phyloP scores from a whole-genome alignment of 2,329 filamentous ascomycete species.

The Xylaria sp. region DNA sequence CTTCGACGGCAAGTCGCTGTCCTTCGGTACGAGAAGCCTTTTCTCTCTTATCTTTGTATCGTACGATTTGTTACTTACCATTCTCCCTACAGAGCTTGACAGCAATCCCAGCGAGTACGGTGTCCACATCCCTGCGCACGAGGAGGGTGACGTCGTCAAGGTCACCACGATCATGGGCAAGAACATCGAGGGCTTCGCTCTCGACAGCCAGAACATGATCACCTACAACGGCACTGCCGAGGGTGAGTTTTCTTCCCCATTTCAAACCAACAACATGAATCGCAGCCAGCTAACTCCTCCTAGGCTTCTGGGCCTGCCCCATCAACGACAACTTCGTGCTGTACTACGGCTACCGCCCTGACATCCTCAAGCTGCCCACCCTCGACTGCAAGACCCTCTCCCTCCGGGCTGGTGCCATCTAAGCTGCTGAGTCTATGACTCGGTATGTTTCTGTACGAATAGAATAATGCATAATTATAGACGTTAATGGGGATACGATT shows the following conservation, averaged over 20 bases:
- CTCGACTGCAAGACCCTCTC: conserved; percentile 6
- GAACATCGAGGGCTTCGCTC: conserved; percentile 17
- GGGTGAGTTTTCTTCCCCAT: not conserved
- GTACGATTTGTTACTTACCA: not conserved
- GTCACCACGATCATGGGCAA: conserved; percentile 14
- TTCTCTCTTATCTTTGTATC: not conserved
- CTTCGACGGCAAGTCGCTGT: conserved; percentile 14
- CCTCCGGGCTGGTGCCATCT: conserved; percentile 4
- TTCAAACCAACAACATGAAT: not conserved
- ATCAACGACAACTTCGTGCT: conserved; percentile 20
- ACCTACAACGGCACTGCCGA: conserved; percentile 16
- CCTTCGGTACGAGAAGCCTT: conserved; percentile 17
- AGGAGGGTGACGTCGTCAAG: conserved; percentile 13
- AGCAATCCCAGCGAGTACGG: conserved; percentile 8
- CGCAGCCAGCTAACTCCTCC: not conserved
- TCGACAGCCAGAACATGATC: conserved; percentile 11
- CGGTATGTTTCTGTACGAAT: not conserved
- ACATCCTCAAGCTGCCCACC: conserved; percentile 9
- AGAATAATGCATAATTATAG: not conserved
- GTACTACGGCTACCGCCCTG: conserved; percentile 18
- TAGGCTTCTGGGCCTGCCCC: conserved; percentile 26
- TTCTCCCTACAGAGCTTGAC: conserved; percentile 1
- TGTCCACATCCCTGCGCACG: conserved; percentile 16
- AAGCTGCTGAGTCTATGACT: not conserved
- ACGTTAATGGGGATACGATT: not conserved